A percentile compares a stretch with the other conserved stretches of the same genome.
Conservation (phyloP, 352 stramenopile genomes). For the Phytophthora kernoviae region DNA sequence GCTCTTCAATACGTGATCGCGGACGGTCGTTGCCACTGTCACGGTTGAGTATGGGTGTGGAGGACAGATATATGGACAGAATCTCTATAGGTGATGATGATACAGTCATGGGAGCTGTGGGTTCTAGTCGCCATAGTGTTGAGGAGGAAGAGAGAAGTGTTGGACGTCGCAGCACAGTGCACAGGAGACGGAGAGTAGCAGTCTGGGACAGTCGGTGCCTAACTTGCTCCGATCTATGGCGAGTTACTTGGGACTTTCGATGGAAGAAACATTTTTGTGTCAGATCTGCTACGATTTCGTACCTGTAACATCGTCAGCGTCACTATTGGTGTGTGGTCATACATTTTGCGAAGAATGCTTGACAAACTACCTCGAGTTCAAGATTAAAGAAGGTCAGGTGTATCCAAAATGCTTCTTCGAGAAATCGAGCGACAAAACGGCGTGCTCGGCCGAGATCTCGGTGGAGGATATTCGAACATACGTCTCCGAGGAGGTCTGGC, state of each 20-base stretch:
- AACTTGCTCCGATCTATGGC: slow-evolving; percentile 57
- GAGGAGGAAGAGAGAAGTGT: slow-evolving; percentile 15
- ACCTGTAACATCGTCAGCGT: slow-evolving; percentile 35
- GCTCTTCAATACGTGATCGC: slow-evolving; percentile 24
- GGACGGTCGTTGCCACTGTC: slow-evolving; percentile 30
- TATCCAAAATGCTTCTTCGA: slow-evolving; percentile 76
- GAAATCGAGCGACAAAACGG: slow-evolving; percentile 30
- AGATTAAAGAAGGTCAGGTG: slow-evolving; percentile 73
- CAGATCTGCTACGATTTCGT: slow-evolving; percentile 82
- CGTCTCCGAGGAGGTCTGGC: slow-evolving; percentile 57
- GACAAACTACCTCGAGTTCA: slow-evolving; percentile 69
- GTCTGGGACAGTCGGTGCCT: slow-evolving; percentile 41
- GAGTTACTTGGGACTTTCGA: slow-evolving; percentile 56
- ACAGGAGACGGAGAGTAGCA: slow-evolving; percentile 37
- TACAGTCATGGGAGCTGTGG: slow-evolving; percentile 14
- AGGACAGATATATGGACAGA: slow-evolving; percentile 10
- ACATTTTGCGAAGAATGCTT: slow-evolving; percentile 68
- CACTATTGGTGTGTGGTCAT: slow-evolving; percentile 56
- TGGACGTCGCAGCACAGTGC: slow-evolving; percentile 4
- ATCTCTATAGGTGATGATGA: slow-evolving; percentile 8
- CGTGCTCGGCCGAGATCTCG: slow-evolving; percentile 48
- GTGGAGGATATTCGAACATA: slow-evolving; percentile 51
- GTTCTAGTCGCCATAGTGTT: slow-evolving; percentile 17
- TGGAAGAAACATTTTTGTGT: slow-evolving; percentile 76
- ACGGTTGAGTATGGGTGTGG: slow-evolving; percentile 22